Base-by-base conservation (phyloP, 2,329 filamentous ascomycete species). In the Dissoconium aciculare region DNA sequence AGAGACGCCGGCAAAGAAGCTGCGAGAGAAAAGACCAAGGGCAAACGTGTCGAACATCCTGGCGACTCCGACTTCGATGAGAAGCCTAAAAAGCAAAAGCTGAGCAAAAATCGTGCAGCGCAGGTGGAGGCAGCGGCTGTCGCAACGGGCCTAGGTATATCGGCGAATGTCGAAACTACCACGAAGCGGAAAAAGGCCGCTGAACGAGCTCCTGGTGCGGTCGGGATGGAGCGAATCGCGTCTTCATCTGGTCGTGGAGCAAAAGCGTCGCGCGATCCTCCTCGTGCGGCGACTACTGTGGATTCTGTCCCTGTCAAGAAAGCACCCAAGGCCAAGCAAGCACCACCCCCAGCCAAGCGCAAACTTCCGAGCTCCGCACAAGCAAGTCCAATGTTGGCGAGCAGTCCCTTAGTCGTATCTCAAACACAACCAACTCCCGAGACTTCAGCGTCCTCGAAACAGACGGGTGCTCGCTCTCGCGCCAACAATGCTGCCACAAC, bases 161-260 rank as follows among this genome's bases (percentile, higher is more conserved):
- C 77, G 24, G 64, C 70, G 28, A 69, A 71, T 37, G 64, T 66
- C 6, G 56, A 57, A 17, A 64, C 74, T 2, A 62, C 66, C 14
- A 92, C 92, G 59, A 70, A 82, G 47, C 74, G 84, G 41, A 70
- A 82, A 47, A 74, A 83, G 41, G 89, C 85, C 56, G 74, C 81
- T 2, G 83, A 92, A 45, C 81, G 81, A 40, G 48, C 51, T 8
- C 43, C 55, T 12, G 54, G 49, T 19, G 58, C 59, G 11, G 53
- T 58, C 13, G 52, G 52, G 8, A 71, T 75, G 62, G 79, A 84
- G 47, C 71, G 78, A 36, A 71, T 76, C n/a, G 61, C 77, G 53
- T 78, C 72, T 49, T 59, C 42, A 36, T 37, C 37, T n/a, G 42
- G 40, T 5, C 49, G 45, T 33, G 38, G 39, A 16, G 42, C 33